These are phyloP conservation scores for Rhizopogon salebrosus DNA, from an alignment of 768 basidiomycete genomes.

Conservation along the genomic window DNA sequence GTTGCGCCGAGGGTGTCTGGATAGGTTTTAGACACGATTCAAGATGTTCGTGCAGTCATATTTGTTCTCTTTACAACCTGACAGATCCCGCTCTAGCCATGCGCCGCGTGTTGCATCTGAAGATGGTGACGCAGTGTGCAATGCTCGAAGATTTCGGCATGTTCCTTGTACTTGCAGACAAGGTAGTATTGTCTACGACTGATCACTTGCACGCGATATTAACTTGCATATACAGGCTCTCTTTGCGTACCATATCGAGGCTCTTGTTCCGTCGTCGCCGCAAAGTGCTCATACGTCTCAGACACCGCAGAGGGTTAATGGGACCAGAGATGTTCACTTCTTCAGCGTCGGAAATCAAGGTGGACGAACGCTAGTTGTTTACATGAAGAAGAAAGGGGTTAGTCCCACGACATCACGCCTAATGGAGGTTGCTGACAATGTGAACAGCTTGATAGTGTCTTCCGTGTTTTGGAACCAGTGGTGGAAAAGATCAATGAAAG, in stretches of 20 bases:
- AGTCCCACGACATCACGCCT: constrained; percentile 18
- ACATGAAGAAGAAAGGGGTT: constrained; percentile 92
- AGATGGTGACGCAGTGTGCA: constrained; percentile 91
- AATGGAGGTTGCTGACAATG: background rate
- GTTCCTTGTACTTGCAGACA: constrained; percentile 92
- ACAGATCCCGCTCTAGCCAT: constrained; percentile 49
- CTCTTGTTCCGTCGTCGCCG: constrained; percentile 84
- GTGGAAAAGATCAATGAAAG: constrained; percentile 81
- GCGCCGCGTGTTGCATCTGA: constrained; percentile 89
- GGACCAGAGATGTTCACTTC: constrained; percentile 90
- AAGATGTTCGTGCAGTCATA: constrained; percentile 48
- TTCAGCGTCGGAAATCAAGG: constrained; percentile 89
- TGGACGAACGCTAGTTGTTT: constrained; percentile 85
- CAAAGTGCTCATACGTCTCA: constrained; percentile 63
- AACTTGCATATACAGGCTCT: constrained; percentile 48
- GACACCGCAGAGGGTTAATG: constrained; percentile 86
- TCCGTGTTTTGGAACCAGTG: constrained; percentile 98
- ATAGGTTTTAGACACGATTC: constrained; percentile 90
- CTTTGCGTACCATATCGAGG: constrained; percentile 94
- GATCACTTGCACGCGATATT: background rate
- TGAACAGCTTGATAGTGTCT: constrained; percentile 75
- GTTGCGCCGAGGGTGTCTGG: constrained; percentile 94
- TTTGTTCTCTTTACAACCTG: constrained; percentile 1
- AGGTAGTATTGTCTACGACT: constrained; percentile 46
- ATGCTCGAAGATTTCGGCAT: constrained; percentile 96